Conservation (phyloP, 2,329 filamentous ascomycete species). For the Exophiala alcalophila region DNA sequence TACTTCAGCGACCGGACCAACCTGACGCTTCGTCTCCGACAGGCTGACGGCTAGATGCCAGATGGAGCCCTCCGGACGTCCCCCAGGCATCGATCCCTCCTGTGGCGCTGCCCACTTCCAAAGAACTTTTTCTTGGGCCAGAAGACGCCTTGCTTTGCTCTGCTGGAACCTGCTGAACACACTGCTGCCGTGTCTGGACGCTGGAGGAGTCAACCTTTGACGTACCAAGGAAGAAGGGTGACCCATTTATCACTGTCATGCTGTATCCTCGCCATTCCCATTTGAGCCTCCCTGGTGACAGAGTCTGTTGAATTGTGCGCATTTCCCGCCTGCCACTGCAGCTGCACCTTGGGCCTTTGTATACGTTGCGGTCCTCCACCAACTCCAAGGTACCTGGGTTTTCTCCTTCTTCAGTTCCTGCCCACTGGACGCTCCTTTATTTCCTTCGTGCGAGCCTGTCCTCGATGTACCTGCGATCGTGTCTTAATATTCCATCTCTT, state of each 20-base stretch:
- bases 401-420: slow-evolving; percentile 23
- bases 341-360: slow-evolving; percentile 25
- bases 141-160: slow-evolving; percentile 19
- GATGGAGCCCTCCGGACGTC: slow-evolving; percentile 9
- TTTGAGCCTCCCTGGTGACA: slow-evolving; percentile 19
- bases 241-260: slow-evolving; percentile 20
- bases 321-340: slow-evolving; percentile 25
- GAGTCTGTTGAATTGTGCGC: slow-evolving; percentile 20
- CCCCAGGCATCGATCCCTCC: slow-evolving; percentile 22
- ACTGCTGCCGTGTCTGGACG: slow-evolving; percentile 19
- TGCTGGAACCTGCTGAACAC: slow-evolving; percentile 16
- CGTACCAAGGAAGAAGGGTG: slow-evolving; percentile 24
- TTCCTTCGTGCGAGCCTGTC: slow-evolving; percentile 21
- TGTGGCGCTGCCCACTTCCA: slow-evolving; percentile 25
- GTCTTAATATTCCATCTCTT: slow-evolving; percentile 14
- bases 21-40: slow-evolving; percentile 11
- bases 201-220: slow-evolving; percentile 24
- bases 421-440: slow-evolving; percentile 24
- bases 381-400: slow-evolving; percentile 21
- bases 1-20: slow-evolving; percentile 4
- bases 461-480: slow-evolving; percentile 18
- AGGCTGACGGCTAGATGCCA: slow-evolving; percentile 21
- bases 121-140: slow-evolving; percentile 16
- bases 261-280: slow-evolving; percentile 22
- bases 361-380: slow-evolving; percentile 20